phyloP scores from a whole-genome alignment of 1,139 yeast species.

The Suhomyces terraborum region DNA sequence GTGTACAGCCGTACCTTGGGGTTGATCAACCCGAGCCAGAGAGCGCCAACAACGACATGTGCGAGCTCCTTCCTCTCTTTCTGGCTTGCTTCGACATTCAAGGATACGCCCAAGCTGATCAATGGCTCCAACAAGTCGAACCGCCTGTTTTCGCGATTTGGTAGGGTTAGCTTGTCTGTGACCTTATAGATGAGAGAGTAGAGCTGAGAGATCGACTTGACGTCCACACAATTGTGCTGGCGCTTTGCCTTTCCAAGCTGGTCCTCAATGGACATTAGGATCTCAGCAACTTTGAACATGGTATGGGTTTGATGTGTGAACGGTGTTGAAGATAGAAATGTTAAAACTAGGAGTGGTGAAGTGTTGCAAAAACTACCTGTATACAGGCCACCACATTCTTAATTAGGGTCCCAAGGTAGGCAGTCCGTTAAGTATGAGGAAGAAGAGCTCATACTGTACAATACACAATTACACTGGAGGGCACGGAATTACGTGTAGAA shows the following conservation, averaged over 20 bases:
- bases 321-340: neutral
- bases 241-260: neutral
- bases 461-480: too few relatives aligned
- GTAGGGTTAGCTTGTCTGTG: neutral
- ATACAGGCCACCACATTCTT: neutral
- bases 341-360: neutral
- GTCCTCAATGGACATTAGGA: neutral
- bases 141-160: neutral
- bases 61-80: neutral
- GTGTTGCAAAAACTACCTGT: slow-evolving; percentile 3
- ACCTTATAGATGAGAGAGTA: slow-evolving; percentile 1
- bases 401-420: too few relatives aligned
- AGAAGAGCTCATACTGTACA: too few relatives aligned
- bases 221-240: neutral
- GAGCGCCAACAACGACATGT: neutral
- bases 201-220: neutral
- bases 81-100: neutral
- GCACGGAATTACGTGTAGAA: too few relatives aligned
- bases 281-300: neutral
- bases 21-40: slow-evolving; percentile 6
- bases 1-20: slow-evolving; percentile 3
- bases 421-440: too few relatives aligned
- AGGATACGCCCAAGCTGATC: neutral
- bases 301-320: neutral
- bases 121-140: neutral